Evolutionary conservation across 495 filamentous ascomycete genomes (phyloP), one percentile per base, ranked within the genome.

Genomic region (Penicillium angulare): DNA sequence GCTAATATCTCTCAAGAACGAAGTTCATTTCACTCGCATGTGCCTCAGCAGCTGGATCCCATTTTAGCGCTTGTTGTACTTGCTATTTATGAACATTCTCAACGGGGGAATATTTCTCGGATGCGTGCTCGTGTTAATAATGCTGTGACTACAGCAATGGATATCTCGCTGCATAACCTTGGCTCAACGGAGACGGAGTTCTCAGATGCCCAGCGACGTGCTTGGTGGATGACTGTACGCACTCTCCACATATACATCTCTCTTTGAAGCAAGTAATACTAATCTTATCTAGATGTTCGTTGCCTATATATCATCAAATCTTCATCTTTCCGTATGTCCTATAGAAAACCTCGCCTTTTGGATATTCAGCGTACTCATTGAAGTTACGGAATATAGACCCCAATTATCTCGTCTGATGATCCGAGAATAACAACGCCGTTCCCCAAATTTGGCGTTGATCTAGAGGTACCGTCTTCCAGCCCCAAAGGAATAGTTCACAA

Each of bases 171-270:
- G 12, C 72, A 79, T 61, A 54, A 53, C 3, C 61, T 62, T 26
- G 68, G 43, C 9, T 34, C 52, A 10, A 59, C 66, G 6, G 60
- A 62, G 4, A 65, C 73, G 8, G 67, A 69, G 29, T 62, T 59
- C 29, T 75, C 67, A 1, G 76, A 81, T 47, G 73, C 73, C 16
- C 70, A 71, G 49, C 67, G 74, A 42, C 67, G 77, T 20, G 63
- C 66, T 9, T 81, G 78, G 78, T 81, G 78, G 78, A 79, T 79
- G 70, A 79, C 73, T 17, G 73, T 73, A 56, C 32, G 69, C 36
- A 20, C 26, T 17, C 6, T 21, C 67, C 15, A 20, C 23, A 65
- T 63, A 40, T 66, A 71, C 42, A 59, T 66, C 1, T 60, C 66
- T 17, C 71, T 71, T 36, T 5, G 12, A 16, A 21, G n/a, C 13